phyloP scores from a whole-genome alignment of 495 filamentous ascomycete species.

The Rusavskia elegans region DNA sequence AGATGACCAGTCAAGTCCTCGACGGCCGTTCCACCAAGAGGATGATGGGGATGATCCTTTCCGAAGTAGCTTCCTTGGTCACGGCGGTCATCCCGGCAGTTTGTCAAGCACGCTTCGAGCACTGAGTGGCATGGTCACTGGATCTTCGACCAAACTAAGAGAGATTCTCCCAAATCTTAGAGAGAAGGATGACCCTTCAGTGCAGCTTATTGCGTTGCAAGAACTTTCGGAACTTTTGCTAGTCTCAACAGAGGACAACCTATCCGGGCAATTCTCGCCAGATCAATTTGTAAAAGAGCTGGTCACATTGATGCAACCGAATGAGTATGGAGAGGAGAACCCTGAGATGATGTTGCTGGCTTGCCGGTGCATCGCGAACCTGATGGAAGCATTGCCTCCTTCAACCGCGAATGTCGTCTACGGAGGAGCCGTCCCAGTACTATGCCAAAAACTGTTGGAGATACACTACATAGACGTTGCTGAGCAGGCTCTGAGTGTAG shows the following conservation, averaged over 20 bases:
- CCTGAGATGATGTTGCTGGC: constrained; percentile 96
- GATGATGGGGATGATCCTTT: constrained; percentile 74
- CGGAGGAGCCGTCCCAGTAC: constrained; percentile 80
- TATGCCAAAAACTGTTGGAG: constrained; percentile 87
- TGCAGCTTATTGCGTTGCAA: constrained; percentile 83
- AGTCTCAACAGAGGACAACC: constrained; percentile 89
- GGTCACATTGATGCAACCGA: constrained; percentile 80
- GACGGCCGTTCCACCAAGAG: constrained; percentile 30
- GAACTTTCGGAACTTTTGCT: constrained; percentile 87
- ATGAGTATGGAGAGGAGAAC: constrained; percentile 75
- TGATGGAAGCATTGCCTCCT: constrained; percentile 92
- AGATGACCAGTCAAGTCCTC: constrained; percentile 35
- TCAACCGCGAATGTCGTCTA: constrained; percentile 94
- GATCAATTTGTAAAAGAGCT: constrained; percentile 94
- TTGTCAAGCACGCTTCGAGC: constrained; percentile 75
- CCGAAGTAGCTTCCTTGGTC: constrained; percentile 52
- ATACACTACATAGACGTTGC: constrained; percentile 95
- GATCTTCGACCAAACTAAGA: constrained; percentile 61
- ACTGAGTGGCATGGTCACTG: constrained; percentile 79
- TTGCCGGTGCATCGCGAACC: constrained; percentile 87
- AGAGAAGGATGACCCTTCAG: constrained; percentile 72
- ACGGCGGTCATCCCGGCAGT: constrained; percentile 42
- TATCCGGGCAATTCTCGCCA: constrained; percentile 88
- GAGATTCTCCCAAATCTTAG: constrained; percentile 72
- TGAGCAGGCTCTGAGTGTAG: constrained; percentile 82